Evolutionary conservation across 164 flowering plant species (phyloP), one percentile per base, ranked within the genome.

Genomic region (Magnolia changhungtana): DNA sequence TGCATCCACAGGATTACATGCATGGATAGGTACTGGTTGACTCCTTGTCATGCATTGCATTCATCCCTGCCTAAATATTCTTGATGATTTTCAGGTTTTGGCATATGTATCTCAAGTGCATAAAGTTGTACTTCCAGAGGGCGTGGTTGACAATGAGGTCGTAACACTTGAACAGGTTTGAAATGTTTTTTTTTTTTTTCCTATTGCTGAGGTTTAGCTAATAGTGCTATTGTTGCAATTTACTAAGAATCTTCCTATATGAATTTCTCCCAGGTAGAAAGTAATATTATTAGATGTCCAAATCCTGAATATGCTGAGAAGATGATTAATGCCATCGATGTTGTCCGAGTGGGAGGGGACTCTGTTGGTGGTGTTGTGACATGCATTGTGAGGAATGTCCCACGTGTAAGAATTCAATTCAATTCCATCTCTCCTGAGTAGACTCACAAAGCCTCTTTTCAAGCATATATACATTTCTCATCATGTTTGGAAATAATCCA

Each of bases 291-390:
- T 11, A 86, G 99, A 83, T 96, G 98, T 82, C 99, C 99, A 49
- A 84, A 94, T 83, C 92, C 98, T 29, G 98, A 89, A 78, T 96
- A 92, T 86, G 99, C 97, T 11, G 92, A 93, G 81, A 93, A 92
- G 85, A 92, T 96, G 98, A 96, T 96, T 79, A 90, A 87, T 76
- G 98, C 98, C 19, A 93, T 93, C 73, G 99, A 96, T 88, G 89
- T 88, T 76, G 88, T 93, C 63, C 86, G 98, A 63, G 90, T 86
- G 69, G 88, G 78, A 83, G 97, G 99, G n/a, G 96, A 96, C 78
- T 94, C 98, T 77, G 88, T 91, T 77, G 99, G 99, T 75, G 98
- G 98, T 84, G 93, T 94, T 72, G 97, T 96, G 72, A 92, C 99
- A 11, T 94, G 99, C 84, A 90, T 96, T 77, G 98, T 85, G 77